These are phyloP conservation scores for Syzygium grande DNA, from an alignment of 345 rosid species.

Conservation along the genomic window DNA sequence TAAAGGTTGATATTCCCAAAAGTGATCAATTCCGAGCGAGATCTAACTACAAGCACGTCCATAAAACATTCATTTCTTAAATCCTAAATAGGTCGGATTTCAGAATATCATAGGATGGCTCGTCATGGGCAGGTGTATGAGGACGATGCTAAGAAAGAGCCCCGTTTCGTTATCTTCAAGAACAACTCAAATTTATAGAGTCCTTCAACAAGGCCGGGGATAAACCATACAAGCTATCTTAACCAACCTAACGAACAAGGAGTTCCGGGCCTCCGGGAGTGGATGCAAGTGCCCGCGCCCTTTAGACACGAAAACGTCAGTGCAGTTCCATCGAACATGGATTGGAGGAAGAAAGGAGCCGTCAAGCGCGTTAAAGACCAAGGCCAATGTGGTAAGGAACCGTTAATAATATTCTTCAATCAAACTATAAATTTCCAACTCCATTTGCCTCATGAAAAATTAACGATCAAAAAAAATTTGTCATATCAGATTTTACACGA, in stretches of 20 bases:
- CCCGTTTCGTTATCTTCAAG: slow-evolving; percentile 21
- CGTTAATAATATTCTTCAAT: too few species aligned
- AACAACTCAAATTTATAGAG: slow-evolving; percentile 18
- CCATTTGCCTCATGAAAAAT: too few species aligned
- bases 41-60: too few species aligned
- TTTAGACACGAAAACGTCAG: neutral
- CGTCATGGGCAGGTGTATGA: slow-evolving; percentile 4
- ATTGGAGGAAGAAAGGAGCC: slow-evolving; percentile 3
- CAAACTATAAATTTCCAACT: too few species aligned
- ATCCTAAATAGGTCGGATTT: too few species aligned
- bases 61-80: too few species aligned
- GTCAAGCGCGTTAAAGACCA: neutral
- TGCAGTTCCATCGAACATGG: neutral
- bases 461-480: too few species aligned
- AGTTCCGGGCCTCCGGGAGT: slow-evolving; percentile 3
- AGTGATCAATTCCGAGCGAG: too few species aligned
- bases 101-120: too few species aligned
- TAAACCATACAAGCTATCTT: slow-evolving; percentile 26
- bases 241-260: slow-evolving; percentile 21
- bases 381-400: neutral
- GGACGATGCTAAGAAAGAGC: slow-evolving; percentile 11
- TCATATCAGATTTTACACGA: too few species aligned
- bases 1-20: too few species aligned
- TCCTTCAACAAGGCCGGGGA: slow-evolving; percentile 9
- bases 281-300: neutral